These are phyloP conservation scores for Trichophyton verrucosum DNA, from an alignment of 2,329 filamentous ascomycete genomes.

Conservation along the genomic window DNA sequence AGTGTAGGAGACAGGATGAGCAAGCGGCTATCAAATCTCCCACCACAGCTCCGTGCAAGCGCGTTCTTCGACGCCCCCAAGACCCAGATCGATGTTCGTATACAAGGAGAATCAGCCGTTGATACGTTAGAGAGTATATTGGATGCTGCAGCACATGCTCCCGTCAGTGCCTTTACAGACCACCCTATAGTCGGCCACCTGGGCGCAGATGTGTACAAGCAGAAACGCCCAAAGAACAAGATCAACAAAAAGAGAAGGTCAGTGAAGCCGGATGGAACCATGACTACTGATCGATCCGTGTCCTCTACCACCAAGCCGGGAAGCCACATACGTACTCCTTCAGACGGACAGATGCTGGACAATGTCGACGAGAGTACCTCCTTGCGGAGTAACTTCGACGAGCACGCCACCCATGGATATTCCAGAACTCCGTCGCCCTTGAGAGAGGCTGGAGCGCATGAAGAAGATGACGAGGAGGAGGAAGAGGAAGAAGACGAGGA, in stretches of 20 bases:
- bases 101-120: slow-evolving; percentile 68
- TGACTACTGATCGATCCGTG: slow-evolving; percentile 14
- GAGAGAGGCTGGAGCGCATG: slow-evolving; percentile 8
- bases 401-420: slow-evolving; percentile 9
- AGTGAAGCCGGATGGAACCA: neutral
- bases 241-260: slow-evolving; percentile 20
- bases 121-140: slow-evolving; percentile 83
- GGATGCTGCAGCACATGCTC: slow-evolving; percentile 75
- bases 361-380: slow-evolving; percentile 10
- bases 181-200: slow-evolving; percentile 69
- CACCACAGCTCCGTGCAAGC: slow-evolving; percentile 78
- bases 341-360: slow-evolving; percentile 14
- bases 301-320: slow-evolving; percentile 9
- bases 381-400: slow-evolving; percentile 14
- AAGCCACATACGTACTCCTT: slow-evolving; percentile 9
- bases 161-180: slow-evolving; percentile 83
- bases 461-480: slow-evolving; percentile 15
- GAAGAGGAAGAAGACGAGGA: slow-evolving; percentile 37
- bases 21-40: slow-evolving; percentile 41
- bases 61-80: slow-evolving; percentile 71
- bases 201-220: slow-evolving; percentile 64
- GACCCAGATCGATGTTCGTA: slow-evolving; percentile 41
- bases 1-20: slow-evolving; percentile 10
- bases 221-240: slow-evolving; percentile 20
- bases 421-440: neutral